Evolutionary conservation across 768 basidiomycete species (phyloP), one percentile per base, ranked within the genome.

Genomic region (Suillus americanus): DNA sequence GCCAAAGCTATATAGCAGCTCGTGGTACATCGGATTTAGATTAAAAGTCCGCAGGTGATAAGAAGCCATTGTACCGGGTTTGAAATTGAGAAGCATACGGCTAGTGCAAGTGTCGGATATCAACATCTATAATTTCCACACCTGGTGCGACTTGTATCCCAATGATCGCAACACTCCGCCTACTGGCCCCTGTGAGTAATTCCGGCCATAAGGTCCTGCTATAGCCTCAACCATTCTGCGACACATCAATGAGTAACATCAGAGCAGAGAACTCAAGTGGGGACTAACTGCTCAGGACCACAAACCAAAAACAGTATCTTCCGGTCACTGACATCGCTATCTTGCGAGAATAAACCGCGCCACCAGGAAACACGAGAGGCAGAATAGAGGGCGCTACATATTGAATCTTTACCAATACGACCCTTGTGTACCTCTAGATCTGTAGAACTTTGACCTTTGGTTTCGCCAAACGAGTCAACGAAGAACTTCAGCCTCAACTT

Each of bases 281-380:
- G 63, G 30, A 75, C 89, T 70, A 74, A 94, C 93, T 82, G 82
- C 66, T 94, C 90, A n/a, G 93, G 94, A 33, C 93, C 93, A 75
- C 91, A 95, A 4, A 95, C 85, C 14, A 95, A 75, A 71, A 94
- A 89, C 63, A 94, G 72, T 7, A 81, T 76, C 53, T 78, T 85
- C 68, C 80, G 84, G 61, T 75, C 75, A 57, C 69, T 66, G 40
- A 62, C 14, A 33, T 46, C 51, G 1, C 60, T 28, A 23, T 64
- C 48, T 12, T 62, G 51, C 38, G 64, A 30, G 51, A 72, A 74
- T 56, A 75, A 57, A 28, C 61, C 62, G 59, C 63, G 65, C 78
- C 79, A 79, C 77, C 80, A 75, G 3, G 72, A 63, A 33, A 55
- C 41, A 20, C 38, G 62, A 40, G 71, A 68, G 53, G 74, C 67